These are phyloP conservation scores for Saturnispora diversa DNA, from an alignment of 805 yeast genomes.

Conservation along the genomic window DNA sequence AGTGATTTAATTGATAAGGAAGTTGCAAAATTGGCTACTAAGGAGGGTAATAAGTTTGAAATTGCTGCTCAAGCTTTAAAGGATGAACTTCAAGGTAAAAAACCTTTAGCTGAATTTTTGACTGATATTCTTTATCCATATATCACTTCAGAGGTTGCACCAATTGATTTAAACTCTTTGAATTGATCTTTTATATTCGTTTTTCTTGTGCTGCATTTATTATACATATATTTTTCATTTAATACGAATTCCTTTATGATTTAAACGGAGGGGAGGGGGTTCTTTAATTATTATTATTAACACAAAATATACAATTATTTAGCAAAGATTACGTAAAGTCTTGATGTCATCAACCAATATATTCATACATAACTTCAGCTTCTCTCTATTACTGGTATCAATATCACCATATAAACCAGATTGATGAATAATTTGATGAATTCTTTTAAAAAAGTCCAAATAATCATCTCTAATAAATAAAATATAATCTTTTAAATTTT, in stretches of 20 bases:
- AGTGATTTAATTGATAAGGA: constrained; percentile 51
- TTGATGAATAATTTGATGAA: constrained; percentile 15
- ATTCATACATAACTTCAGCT: constrained; percentile 13
- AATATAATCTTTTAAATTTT: constrained; percentile 9
- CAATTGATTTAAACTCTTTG: constrained; percentile 27
- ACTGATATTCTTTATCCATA: constrained; percentile 73
- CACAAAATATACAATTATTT: not conserved
- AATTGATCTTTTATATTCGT: constrained; percentile 13
- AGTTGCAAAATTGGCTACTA: constrained; percentile 43
- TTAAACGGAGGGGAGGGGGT: too few relatives aligned
- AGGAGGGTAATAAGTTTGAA: constrained; percentile 57
- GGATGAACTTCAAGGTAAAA: constrained; percentile 63
- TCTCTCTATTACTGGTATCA: constrained; percentile 9
- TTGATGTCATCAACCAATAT: constrained; percentile 14
- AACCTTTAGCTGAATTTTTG: constrained; percentile 64
- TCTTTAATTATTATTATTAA: not conserved
- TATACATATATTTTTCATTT: not conserved
- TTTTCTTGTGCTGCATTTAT: not conserved
- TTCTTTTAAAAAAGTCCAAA: constrained; percentile 12
- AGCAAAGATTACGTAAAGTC: constrained; percentile 9
- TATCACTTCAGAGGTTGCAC: constrained; percentile 40
- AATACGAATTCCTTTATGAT: too few relatives aligned
- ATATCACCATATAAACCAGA: not conserved
- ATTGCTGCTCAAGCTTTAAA: constrained; percentile 63
- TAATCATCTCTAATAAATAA: constrained; percentile 15